These are phyloP conservation scores for Agaricus sinodeliciosus DNA, from an alignment of 768 basidiomycete species.

Conservation along the genomic window DNA sequence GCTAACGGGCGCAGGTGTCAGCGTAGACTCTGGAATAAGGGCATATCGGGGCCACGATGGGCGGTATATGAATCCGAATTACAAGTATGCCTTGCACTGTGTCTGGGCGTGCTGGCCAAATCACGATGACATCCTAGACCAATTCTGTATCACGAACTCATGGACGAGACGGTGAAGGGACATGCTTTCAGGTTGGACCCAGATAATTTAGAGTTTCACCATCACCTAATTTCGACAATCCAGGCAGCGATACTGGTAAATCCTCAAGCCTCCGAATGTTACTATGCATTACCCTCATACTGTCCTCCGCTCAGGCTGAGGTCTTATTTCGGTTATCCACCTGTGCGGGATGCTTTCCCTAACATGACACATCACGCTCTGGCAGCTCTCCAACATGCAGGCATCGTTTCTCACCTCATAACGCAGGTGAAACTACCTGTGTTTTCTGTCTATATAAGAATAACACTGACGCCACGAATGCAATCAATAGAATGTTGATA, in stretches of 20 bases:
- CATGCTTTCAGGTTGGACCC: conserved; percentile 58
- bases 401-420: conserved; percentile 54
- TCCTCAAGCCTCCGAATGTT: background rate
- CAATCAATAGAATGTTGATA: conserved; percentile 72
- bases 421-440: conserved; percentile 52
- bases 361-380: conserved; percentile 89
- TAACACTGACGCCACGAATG: background rate
- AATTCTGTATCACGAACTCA: conserved; percentile 78
- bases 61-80: conserved; percentile 85
- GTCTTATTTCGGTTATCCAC: conserved; percentile 80
- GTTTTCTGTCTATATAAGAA: background rate
- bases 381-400: conserved; percentile 72
- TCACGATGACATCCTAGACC: conserved; percentile 32
- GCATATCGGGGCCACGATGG: conserved; percentile 91
- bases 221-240: background rate
- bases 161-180: conserved; percentile 66
- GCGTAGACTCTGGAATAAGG: conserved; percentile 91
- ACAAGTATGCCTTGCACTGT: conserved; percentile 45
- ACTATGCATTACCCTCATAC: conserved; percentile 11
- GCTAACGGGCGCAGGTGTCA: conserved; percentile 89
- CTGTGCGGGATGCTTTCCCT: conserved; percentile 74
- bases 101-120: background rate
- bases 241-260: conserved; percentile 81
- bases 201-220: too few species aligned
- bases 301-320: conserved; percentile 40